Conservation (phyloP, 1,139 yeast genomes). For the Kodamaea alishanica region DNA sequence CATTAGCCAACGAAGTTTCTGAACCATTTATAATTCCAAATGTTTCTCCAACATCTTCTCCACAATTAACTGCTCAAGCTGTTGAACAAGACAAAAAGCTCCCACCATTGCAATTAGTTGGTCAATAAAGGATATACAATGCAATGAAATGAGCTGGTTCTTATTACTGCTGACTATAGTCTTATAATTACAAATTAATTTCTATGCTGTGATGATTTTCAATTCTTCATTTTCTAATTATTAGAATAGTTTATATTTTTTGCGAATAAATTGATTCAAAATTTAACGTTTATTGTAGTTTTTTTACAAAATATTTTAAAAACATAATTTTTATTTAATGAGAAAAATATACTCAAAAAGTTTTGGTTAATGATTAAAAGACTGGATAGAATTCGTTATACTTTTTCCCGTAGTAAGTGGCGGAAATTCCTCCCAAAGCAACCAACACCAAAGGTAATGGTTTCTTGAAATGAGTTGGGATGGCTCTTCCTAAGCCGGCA, state of each 20-base stretch:
- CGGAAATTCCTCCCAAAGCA: conserved; percentile 60
- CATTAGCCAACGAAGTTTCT: conserved; percentile 52
- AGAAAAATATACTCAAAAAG: too few species aligned
- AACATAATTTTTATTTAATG: too few species aligned
- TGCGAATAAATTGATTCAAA: conserved; percentile 8
- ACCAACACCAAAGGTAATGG: conserved; percentile 73
- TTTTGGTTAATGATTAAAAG: conserved; percentile 2
- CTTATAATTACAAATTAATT: too few species aligned
- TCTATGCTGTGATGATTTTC: too few species aligned
- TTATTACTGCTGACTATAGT: too few species aligned
- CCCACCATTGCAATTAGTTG: conserved; percentile 15
- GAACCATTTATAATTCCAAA: conserved; percentile 64
- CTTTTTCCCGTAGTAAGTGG: conserved; percentile 68
- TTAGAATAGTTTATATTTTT: too few species aligned
- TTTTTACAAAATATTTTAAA: too few species aligned
- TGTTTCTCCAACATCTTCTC: conserved; percentile 56
- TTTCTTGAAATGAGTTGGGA: conserved; percentile 55
- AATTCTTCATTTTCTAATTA: too few species aligned
- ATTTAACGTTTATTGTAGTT: conserved; percentile 2
- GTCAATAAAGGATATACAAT: conserved; percentile 1
- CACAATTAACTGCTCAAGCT: conserved; percentile 21
- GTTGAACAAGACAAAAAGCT: conserved; percentile 8
- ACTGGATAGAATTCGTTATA: conserved; percentile 62
- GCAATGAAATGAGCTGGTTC: too few species aligned
- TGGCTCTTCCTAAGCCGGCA: conserved; percentile 69